Evolutionary conservation across 768 basidiomycete species (phyloP), one percentile per base, ranked within the genome.

Genomic region (Lactarius deliciosus): DNA sequence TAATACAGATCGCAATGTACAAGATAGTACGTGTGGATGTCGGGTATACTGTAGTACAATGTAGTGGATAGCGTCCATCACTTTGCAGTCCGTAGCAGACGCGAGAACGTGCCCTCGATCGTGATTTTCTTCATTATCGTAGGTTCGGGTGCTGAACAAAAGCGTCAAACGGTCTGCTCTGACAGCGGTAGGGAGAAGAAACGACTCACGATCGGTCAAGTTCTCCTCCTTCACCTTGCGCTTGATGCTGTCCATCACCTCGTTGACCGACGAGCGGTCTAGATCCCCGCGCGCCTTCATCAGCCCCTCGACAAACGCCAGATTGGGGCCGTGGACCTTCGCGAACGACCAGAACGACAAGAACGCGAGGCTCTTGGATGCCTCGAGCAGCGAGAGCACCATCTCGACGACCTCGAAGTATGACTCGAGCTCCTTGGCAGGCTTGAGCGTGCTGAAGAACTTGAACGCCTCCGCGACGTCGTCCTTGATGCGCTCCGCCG

Each of bases 341-440:
- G 95, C 96, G 76, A 99, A 98, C 5, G 86, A 81, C 89, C 92
- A 97, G 77, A 91, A 97, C 13, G 95, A 95, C 63, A 98, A 79
- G 81, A 96, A 96, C 2, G 89, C 88, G 77, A 98, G 85, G 68
- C 90, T 90, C 78, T 90, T 90, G 50, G 90, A 92, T 1, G 96
- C 92, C 66, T 92, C 89, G 40, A 97, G 79, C 74, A 98, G 83
- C 5, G 87, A 82, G 28, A 94, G 80, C 45, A 94, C 84, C 81
- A 89, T 81, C 75, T 98, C 94, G 63, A 98, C 76, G 41, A 98
- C 87, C 73, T 94, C 91, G 69, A 99, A 94, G 69, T 87, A 85
- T 40, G 79, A 77, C 73, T 96, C 92, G 30, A 98, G 81, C 68
- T 96, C 94, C 73, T 89, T 83, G 20, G 86, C 81, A 6, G 86